Percentiles rank a stretch among this genome's conserved stretches.
Evolutionary conservation across 176 grass and related monocot species (phyloP).

Genomic region (Poa annua): DNA sequence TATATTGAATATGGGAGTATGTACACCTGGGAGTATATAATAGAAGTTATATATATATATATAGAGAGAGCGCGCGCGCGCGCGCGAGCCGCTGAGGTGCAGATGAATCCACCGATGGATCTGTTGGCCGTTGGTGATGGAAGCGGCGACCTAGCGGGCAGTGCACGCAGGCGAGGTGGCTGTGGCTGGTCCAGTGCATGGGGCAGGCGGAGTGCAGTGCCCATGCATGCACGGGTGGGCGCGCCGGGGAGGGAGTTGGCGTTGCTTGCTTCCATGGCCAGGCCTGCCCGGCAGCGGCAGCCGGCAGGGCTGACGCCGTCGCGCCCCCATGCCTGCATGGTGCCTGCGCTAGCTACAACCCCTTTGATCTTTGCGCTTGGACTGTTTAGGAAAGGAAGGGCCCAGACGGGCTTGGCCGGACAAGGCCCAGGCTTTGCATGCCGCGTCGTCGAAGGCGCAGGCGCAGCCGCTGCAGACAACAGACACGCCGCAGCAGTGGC

Average conservation of each 20-base stretch:
- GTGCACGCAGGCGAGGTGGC: neutral
- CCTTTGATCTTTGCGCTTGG: slow-evolving; percentile 36
- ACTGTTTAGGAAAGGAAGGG: slow-evolving; percentile 30
- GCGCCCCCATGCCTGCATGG: slow-evolving; percentile 8
- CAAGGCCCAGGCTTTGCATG: slow-evolving; percentile 39
- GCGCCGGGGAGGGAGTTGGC: neutral
- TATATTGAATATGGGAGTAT: too few species aligned
- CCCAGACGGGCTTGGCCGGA: slow-evolving; percentile 8
- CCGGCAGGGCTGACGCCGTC: neutral
- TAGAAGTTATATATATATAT: too few species aligned
- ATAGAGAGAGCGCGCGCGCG: too few species aligned
- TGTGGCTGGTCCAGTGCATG: neutral
- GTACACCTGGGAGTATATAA: too few species aligned
- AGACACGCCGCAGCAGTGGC: neutral
- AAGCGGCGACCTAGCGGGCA: neutral
- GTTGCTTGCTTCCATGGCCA: slow-evolving; percentile 20
- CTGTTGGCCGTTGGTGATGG: slow-evolving; percentile 26
- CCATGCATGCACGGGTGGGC: neutral
- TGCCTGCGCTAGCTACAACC: neutral
- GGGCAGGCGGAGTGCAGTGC: neutral
- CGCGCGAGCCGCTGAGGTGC: neutral
- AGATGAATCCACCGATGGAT: neutral
- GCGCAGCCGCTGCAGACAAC: neutral
- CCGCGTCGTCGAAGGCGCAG: slow-evolving; percentile 8
- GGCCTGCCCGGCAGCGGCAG: neutral